These are phyloP conservation scores for Huntiella abstrusa DNA, from an alignment of 2,329 filamentous ascomycete genomes.

Conservation along the genomic window DNA sequence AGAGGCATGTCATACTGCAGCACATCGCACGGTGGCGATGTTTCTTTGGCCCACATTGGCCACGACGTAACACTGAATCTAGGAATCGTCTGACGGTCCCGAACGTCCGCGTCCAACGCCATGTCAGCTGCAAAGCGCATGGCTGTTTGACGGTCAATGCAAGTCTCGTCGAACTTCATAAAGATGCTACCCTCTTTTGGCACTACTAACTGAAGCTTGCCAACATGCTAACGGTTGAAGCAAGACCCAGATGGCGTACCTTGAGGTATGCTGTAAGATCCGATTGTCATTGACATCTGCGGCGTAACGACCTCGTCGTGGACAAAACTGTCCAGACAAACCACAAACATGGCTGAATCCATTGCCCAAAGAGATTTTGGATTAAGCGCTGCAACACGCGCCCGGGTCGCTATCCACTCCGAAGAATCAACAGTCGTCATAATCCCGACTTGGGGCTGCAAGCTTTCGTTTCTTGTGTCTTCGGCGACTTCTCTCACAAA, in stretches of 20 bases:
- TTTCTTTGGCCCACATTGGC: slow-evolving; percentile 81
- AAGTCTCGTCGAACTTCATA: slow-evolving; percentile 98
- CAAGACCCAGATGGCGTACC: slow-evolving; percentile 95
- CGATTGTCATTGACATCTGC: slow-evolving; percentile 65
- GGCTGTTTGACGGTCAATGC: slow-evolving; percentile 93
- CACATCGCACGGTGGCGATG: slow-evolving; percentile 83
- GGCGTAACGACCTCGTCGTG: slow-evolving; percentile 67
- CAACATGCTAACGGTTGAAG: slow-evolving; percentile 86
- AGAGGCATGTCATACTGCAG: slow-evolving; percentile 93
- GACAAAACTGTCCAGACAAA: slow-evolving; percentile 86
- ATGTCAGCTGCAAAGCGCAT: slow-evolving; percentile 89
- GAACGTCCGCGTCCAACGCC: slow-evolving; percentile 92
- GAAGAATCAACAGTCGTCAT: slow-evolving; percentile 93
- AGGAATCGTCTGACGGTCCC: slow-evolving; percentile 57
- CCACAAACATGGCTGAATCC: slow-evolving; percentile 78
- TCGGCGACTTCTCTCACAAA: slow-evolving; percentile 82
- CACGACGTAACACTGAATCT: slow-evolving; percentile 80
- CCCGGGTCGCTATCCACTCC: slow-evolving; percentile 57
- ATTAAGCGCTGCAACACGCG: slow-evolving; percentile 89
- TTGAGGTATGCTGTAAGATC: slow-evolving; percentile 21
- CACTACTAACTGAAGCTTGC: slow-evolving; percentile 97
- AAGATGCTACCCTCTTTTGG: slow-evolving; percentile 97
- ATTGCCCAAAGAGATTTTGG: slow-evolving; percentile 91
- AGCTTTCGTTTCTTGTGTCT: slow-evolving; percentile 79
- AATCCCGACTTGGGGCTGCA: slow-evolving; percentile 85